phyloP scores from a whole-genome alignment of 768 basidiomycete genomes.

The Gloeostereum incarnatum region DNA sequence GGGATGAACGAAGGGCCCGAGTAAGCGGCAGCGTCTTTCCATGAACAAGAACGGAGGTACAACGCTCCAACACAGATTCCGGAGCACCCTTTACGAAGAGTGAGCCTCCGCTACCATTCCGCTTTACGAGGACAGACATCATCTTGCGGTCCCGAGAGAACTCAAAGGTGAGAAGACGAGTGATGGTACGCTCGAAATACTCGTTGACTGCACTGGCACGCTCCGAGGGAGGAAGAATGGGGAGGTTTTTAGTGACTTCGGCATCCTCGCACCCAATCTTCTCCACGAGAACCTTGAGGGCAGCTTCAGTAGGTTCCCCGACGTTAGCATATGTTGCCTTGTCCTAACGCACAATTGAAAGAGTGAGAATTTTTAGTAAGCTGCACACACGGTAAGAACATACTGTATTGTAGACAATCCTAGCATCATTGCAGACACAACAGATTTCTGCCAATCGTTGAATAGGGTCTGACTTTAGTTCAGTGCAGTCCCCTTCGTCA shows the following conservation, averaged over 20 bases:
- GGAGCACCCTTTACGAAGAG: conserved; percentile 95
- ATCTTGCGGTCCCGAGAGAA: conserved; percentile 98
- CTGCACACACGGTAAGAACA: too few species aligned
- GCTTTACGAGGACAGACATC: conserved; percentile 91
- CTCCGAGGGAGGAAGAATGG: conserved; percentile 40
- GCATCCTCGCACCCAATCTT: conserved; percentile 76
- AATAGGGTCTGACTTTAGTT: conserved; percentile 59
- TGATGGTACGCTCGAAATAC: conserved; percentile 63
- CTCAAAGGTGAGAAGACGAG: conserved; percentile 89
- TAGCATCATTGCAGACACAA: conserved; percentile 92
- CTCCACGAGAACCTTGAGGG: conserved; percentile 89
- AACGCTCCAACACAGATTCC: conserved; percentile 88
- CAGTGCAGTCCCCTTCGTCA: conserved; percentile 48
- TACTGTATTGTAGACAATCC: conserved; percentile 76
- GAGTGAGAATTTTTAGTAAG: not conserved
- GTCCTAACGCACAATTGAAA: conserved; percentile 39
- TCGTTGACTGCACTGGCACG: conserved; percentile 85
- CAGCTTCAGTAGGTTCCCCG: conserved; percentile 97
- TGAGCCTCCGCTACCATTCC: conserved; percentile 58
- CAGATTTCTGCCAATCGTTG: conserved; percentile 86
- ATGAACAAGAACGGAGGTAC: conserved; percentile 62
- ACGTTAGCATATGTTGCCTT: conserved; percentile 73
- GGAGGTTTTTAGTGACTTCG: conserved; percentile 46
- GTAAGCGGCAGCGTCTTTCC: conserved; percentile 61
- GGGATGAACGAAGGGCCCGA: conserved; percentile 39